These are phyloP conservation scores for Amylocarpus encephaloides DNA, from an alignment of 2,329 filamentous ascomycete genomes.

Conservation along the genomic window DNA sequence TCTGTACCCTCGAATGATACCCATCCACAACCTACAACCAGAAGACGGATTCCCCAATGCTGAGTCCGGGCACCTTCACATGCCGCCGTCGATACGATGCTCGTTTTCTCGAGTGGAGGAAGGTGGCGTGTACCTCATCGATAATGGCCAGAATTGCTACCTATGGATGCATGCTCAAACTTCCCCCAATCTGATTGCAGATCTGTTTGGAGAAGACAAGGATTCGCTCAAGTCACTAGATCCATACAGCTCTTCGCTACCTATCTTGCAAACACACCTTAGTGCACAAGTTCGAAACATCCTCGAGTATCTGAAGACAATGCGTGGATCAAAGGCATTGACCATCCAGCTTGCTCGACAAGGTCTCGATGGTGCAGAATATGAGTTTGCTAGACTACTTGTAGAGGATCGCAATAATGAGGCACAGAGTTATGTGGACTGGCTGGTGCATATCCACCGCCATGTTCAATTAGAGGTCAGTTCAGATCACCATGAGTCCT, in stretches of 20 bases:
- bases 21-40: slow-evolving; percentile 80
- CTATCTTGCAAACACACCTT: slow-evolving; percentile 82
- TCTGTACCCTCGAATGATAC: slow-evolving; percentile 89
- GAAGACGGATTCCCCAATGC: slow-evolving; percentile 87
- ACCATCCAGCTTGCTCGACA: slow-evolving; percentile 88
- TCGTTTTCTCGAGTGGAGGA: slow-evolving; percentile 86
- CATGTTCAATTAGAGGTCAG: slow-evolving; percentile 83
- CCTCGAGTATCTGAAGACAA: slow-evolving; percentile 73
- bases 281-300: slow-evolving; percentile 95
- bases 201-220: slow-evolving; percentile 79
- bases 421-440: slow-evolving; percentile 96
- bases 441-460: slow-evolving; percentile 92
- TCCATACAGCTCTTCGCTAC: slow-evolving; percentile 71
- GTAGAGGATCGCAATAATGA: slow-evolving; percentile 97
- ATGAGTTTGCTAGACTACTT: slow-evolving; percentile 86
- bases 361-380: slow-evolving; percentile 90
- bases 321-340: slow-evolving; percentile 79
- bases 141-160: slow-evolving; percentile 88
- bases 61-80: slow-evolving; percentile 76
- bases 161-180: slow-evolving; percentile 91
- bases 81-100: slow-evolving; percentile 74
- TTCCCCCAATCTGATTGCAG: slow-evolving; percentile 81
- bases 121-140: slow-evolving; percentile 88
- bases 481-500: slow-evolving; percentile 10
- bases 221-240: slow-evolving; percentile 69